Evolutionary conservation across 495 filamentous ascomycete species (phyloP), one percentile per base, ranked within the genome.

Genomic region (Tetracladium setigerum): DNA sequence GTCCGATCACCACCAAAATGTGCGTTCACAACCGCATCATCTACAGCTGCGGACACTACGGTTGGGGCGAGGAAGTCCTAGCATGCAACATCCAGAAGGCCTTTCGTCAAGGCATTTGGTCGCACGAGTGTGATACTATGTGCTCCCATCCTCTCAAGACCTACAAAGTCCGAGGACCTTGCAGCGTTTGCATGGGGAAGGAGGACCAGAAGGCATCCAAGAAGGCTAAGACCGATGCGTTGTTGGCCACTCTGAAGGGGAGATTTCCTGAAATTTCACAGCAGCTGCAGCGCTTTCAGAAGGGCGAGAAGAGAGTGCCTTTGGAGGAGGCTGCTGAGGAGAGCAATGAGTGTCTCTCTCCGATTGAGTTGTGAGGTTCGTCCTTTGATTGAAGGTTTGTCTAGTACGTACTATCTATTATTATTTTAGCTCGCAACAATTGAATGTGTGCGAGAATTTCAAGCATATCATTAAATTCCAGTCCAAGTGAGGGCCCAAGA

Each of bases 11-110:
- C 6, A 27, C 22, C 8, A 50, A 19, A 6, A 66, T 66, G 63
- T 66, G 63, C 38, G 51, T 41, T 33, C 60, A 65, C 51, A 13
- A 32, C 2, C 54, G 62, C 30, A 17, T 54, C 35, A 13, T 66
- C 31, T 63, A 44, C 33, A 32, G 7, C 41, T 67, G 64, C 53
- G 38, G 36, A 14, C 64, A 67, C 41, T 44, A 40, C 32, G 41
- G 15, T 27, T 65, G 54, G 59, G 44, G 43, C 4, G 24, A 17
- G 15, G 10, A 51, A 9, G 18, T 50, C 30, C 27, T 16, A 12
- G 41, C 32, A 11, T 67, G 64, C 48, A 14, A 18, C 11, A 15
- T 22, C 2, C 57, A 62, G 39, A 5, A 39, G 38, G 35, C 30
- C 9, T 58, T 58, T 19, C n/a, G 47, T 15, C 34, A 41, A 16